These are phyloP conservation scores for Hemisphaericaspora subhashii DNA, from an alignment of 1,139 yeast species.

Conservation along the genomic window DNA sequence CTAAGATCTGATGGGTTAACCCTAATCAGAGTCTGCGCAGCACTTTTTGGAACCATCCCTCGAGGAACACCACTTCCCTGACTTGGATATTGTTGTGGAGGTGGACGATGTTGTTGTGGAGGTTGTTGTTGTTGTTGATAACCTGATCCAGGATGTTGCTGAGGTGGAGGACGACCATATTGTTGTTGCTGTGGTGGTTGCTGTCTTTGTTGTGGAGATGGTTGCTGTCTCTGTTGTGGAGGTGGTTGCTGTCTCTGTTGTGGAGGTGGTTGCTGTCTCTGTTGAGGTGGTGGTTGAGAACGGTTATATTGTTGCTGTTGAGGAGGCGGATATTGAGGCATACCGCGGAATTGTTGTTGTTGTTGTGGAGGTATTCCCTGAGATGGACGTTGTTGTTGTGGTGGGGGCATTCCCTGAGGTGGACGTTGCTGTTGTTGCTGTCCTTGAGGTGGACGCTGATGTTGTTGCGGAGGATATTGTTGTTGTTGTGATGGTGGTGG, in stretches of 20 bases:
- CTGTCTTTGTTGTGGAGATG: conserved; percentile 9
- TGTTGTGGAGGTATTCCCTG: conserved; percentile 11
- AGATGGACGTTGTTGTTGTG: conserved; percentile 14
- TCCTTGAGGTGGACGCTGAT: conserved; percentile 8
- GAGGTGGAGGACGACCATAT: conserved; percentile 6
- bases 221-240: conserved; percentile 9
- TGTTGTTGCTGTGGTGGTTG: conserved; percentile 12
- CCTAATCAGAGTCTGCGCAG: not conserved
- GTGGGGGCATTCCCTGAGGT: conserved; percentile 12
- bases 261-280: conserved; percentile 7
- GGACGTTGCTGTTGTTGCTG: conserved; percentile 12
- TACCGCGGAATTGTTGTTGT: conserved; percentile 10
- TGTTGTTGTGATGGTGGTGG: conserved; percentile 10
- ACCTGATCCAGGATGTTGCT: conserved; percentile 7
- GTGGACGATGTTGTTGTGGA: conserved; percentile 13
- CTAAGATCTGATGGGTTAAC: conserved; percentile 9
- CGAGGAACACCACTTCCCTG: conserved; percentile 2
- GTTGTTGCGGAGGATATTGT: conserved; percentile 7
- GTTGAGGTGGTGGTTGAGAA: conserved; percentile 11
- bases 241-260: conserved; percentile 13
- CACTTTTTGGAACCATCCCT: not conserved
- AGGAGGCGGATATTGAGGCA: conserved; percentile 8
- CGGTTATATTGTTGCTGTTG: conserved; percentile 9
- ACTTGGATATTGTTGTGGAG: conserved; percentile 14
- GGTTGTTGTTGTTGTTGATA: conserved; percentile 9